These are phyloP conservation scores for Raffaelea arxii DNA, from an alignment of 2,329 filamentous ascomycete genomes.

Conservation along the genomic window DNA sequence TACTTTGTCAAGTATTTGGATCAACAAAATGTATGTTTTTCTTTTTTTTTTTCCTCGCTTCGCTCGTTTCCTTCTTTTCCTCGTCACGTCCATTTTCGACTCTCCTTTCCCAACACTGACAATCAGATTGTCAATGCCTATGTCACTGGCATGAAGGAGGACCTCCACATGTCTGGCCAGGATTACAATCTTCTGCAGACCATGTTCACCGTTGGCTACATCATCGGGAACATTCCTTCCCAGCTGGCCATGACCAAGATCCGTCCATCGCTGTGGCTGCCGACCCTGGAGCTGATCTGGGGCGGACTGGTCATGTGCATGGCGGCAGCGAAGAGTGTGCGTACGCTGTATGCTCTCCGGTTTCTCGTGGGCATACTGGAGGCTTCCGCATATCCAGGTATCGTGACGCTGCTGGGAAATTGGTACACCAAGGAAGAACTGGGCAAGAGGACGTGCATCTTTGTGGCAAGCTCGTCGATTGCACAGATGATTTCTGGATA, in stretches of 20 bases:
- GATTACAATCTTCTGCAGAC: slow-evolving; percentile 30
- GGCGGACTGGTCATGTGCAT: slow-evolving; percentile 30
- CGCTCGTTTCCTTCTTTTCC: background rate
- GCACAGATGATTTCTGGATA: slow-evolving; percentile 57
- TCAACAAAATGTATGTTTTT: background rate
- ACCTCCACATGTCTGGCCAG: slow-evolving; percentile 30
- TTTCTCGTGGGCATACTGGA: slow-evolving; percentile 45
- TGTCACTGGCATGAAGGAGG: slow-evolving; percentile 33
- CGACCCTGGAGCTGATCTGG: slow-evolving; percentile 26
- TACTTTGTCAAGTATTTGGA: slow-evolving; percentile 31
- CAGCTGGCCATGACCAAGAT: slow-evolving; percentile 35
- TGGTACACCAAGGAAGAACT: slow-evolving; percentile 61
- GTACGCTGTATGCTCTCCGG: slow-evolving; percentile 35
- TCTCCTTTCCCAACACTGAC: background rate
- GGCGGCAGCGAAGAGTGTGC: slow-evolving; percentile 26
- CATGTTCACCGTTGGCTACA: slow-evolving; percentile 28
- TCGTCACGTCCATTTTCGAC: background rate
- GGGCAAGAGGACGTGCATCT: slow-evolving; percentile 46
- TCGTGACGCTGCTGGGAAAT: slow-evolving; percentile 30
- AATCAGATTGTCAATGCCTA: slow-evolving; percentile 38
- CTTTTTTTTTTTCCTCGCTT: background rate
- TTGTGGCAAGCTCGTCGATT: slow-evolving; percentile 49
- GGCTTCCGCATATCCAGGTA: slow-evolving; percentile 43
- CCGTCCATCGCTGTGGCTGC: slow-evolving; percentile 31
- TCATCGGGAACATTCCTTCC: slow-evolving; percentile 31